Conservation (phyloP, 148 eudicot species). For the Talinum fruticosum region DNA sequence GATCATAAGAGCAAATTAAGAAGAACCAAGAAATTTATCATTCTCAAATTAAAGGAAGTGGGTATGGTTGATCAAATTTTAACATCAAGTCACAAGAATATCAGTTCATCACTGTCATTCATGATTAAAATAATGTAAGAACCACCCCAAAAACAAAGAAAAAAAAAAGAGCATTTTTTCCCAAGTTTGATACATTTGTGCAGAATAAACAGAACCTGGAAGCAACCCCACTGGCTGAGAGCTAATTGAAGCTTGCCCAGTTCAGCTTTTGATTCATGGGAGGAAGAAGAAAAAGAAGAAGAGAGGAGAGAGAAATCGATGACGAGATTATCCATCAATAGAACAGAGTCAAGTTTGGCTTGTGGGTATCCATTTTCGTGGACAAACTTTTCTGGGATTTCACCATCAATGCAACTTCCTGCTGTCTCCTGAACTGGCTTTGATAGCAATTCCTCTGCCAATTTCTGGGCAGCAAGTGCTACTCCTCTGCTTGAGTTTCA, state of each 20-base stretch:
- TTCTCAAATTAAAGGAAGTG: too few relatives aligned
- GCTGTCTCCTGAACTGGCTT: conserved; percentile 34
- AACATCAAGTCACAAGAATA: too few relatives aligned
- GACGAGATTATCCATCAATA: conserved; percentile 26
- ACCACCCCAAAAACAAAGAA: background rate
- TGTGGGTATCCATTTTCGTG: conserved; percentile 22
- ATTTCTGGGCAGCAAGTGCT: background rate
- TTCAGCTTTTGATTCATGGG: conserved; percentile 12
- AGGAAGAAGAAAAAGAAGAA: background rate
- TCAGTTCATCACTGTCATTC: too few relatives aligned
- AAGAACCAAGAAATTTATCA: too few relatives aligned
- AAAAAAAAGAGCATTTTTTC: background rate
- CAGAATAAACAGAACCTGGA: conserved; percentile 21
- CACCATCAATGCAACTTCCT: conserved; percentile 14
- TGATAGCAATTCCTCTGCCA: conserved; percentile 12
- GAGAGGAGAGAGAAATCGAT: conserved; percentile 29
- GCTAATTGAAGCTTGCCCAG: conserved; percentile 26
- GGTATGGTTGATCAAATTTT: too few relatives aligned
- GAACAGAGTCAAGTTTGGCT: conserved; percentile 1
- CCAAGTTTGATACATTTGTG: background rate
- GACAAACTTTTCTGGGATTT: conserved; percentile 29
- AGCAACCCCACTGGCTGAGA: conserved; percentile 37
- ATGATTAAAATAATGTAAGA: too few relatives aligned
- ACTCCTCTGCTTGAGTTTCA: too few relatives aligned
- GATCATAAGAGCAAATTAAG: too few relatives aligned